phyloP scores from a whole-genome alignment of 495 filamentous ascomycete species.

The Trichoderma reesei region DNA sequence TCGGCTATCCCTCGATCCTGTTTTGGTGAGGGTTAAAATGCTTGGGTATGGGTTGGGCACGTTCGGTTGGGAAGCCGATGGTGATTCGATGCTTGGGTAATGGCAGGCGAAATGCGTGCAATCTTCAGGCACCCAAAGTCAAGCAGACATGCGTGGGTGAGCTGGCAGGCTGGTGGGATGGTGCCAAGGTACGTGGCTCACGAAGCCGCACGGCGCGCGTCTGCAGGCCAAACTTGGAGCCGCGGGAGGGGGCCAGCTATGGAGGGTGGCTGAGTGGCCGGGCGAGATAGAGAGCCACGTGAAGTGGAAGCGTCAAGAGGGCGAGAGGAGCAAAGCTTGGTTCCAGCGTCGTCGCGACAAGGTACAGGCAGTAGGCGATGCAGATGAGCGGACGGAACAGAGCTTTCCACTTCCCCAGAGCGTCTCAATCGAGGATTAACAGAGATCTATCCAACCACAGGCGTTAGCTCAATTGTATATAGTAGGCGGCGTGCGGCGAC shows the following conservation, averaged over 20 bases:
- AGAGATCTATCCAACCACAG: constrained; percentile 37
- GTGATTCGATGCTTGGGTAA: constrained; percentile 8
- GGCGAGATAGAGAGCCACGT: constrained; percentile 35
- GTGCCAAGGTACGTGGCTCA: constrained; percentile 7
- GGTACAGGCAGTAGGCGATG: neutral
- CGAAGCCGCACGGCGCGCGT: constrained; percentile 16
- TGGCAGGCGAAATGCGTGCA: constrained; percentile 1
- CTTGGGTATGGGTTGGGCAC: constrained; percentile 30
- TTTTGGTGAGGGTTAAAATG: constrained; percentile 11
- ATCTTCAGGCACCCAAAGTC: constrained; percentile 25
- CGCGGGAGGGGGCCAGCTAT: constrained; percentile 36
- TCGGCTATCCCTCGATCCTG: neutral
- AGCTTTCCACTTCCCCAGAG: constrained; percentile 23
- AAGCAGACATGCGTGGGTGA: constrained; percentile 49
- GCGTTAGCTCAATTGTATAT: constrained; percentile 36
- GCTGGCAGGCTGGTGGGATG: constrained; percentile 36
- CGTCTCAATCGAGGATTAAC: constrained; percentile 21
- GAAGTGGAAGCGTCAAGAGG: constrained; percentile 18
- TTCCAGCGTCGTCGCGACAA: constrained; percentile 14
- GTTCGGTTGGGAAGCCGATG: constrained; percentile 25
- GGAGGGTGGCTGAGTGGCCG: constrained; percentile 33
- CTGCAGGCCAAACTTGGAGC: constrained; percentile 46
- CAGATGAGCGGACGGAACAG: constrained; percentile 20
- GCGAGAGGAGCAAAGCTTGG: constrained; percentile 18
- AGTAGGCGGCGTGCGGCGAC: constrained; percentile 17